Evolutionary conservation across 768 basidiomycete species (phyloP).

Genomic region (Mycena haematopus): DNA sequence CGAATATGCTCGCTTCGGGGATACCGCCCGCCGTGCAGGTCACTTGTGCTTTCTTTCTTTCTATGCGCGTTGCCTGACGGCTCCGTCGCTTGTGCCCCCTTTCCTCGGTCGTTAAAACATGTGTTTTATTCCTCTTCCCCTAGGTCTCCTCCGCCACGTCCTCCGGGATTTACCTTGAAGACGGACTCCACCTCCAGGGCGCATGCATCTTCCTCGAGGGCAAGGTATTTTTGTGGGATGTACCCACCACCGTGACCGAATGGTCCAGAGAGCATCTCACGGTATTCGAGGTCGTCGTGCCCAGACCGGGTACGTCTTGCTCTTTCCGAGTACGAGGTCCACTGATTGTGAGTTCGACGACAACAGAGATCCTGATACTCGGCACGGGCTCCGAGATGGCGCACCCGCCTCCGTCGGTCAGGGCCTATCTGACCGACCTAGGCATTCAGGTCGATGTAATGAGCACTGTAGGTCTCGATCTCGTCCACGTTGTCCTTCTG

Average conservation of each 20-base stretch:
- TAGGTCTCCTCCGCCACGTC: not conserved
- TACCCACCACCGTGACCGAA: conserved; percentile 64
- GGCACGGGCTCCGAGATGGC: conserved; percentile 82
- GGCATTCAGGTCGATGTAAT: conserved; percentile 92
- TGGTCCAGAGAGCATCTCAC: conserved; percentile 81
- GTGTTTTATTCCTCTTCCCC: not conserved
- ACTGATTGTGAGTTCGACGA: not conserved
- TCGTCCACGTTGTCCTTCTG: too few species aligned
- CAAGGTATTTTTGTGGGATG: conserved; percentile 90
- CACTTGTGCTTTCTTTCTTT: conserved; percentile 28
- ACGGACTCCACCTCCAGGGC: conserved; percentile 78
- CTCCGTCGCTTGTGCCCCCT: too few species aligned
- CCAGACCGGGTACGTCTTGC: conserved; percentile 78
- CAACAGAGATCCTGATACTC: conserved; percentile 83
- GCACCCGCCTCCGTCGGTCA: conserved; percentile 71
- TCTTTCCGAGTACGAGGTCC: not conserved
- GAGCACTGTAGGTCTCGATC: conserved; percentile 63
- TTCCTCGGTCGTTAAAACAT: too few species aligned
- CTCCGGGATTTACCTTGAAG: conserved; percentile 63
- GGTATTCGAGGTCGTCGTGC: conserved; percentile 81
- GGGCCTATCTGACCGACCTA: conserved; percentile 69
- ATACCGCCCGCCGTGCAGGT: conserved; percentile 76
- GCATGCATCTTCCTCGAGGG: conserved; percentile 88
- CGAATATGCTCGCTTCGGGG: conserved; percentile 77
- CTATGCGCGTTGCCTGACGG: too few species aligned